Evolutionary conservation across 805 yeast genomes (phyloP), one percentile per base, ranked within the genome.

Genomic region (Blastobotrys robertii): DNA sequence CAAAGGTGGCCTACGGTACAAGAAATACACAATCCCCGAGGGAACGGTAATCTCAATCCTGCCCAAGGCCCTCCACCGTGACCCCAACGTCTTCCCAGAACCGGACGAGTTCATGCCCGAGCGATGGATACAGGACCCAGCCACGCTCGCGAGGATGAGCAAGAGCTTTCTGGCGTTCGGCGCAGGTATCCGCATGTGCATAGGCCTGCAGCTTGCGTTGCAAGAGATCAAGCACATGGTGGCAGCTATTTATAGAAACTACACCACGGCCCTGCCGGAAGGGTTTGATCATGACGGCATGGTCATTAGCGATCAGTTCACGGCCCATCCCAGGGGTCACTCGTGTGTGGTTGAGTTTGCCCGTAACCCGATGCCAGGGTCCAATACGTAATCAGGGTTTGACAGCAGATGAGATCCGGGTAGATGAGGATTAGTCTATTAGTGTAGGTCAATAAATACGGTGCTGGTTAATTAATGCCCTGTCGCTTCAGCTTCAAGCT

Each of bases 161-260:
- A 68, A 64, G 41, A 67, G 67, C 50, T 72, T 79, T 68, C 71
- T 80, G 70, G 77, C 82, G 1, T 81, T 82, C 63, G 87, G 88
- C 1, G 73, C 77, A 33, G 90, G 88, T 2, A 67, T 77, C 15
- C 63, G 86, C 48, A 79, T 80, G 86, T 81, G 90, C 53, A 63
- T 80, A 42, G 88, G 90, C 1, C 72, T 77, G 76, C 69, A 81
- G 54, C 57, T 81, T 32, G 87, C 87, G 0, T 59, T 73, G 14
- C 72, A 74, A 34, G 87, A 80, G 54, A 77, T 81, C 67, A 81
- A 79, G 55, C 52, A 77, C 34, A 69, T 72, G 9, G 53, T 76
- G 25, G 74, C 77, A 7, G 69, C 70, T 44, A 56, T 81, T 12
- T 73, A 78, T 44, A 30, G 31, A 4, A 42, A 38, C 8, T 56